Evolutionary conservation across 2,329 filamentous ascomycete genomes (phyloP).

Genomic region (Pestalotiopsis sp.): DNA sequence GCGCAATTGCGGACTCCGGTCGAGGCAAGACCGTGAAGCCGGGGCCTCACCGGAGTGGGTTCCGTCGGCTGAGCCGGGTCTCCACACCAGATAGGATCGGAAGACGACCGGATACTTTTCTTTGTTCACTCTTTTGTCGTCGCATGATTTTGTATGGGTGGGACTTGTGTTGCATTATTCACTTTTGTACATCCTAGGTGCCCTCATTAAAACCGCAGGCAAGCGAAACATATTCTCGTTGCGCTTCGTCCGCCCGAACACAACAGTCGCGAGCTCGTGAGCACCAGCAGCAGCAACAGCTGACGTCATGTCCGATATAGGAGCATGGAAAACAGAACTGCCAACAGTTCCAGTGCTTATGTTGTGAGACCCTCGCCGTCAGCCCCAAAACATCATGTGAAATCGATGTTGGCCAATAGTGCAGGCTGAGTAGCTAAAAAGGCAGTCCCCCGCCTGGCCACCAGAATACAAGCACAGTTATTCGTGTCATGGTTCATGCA

Average conservation of each 20-base stretch:
- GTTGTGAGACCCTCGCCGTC: background rate
- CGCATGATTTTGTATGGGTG: background rate
- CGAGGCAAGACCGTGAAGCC: background rate
- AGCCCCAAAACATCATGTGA: background rate
- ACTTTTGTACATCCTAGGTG: background rate
- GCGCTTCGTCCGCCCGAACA: background rate
- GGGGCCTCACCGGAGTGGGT: slow-evolving; percentile 6
- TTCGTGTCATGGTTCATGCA: slow-evolving; percentile 2
- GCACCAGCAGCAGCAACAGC: background rate
- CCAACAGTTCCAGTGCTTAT: background rate
- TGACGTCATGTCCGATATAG: slow-evolving; percentile 12
- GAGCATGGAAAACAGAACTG: background rate
- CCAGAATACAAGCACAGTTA: background rate
- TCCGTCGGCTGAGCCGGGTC: slow-evolving; percentile 8
- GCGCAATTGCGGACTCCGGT: background rate
- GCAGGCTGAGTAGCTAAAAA: background rate
- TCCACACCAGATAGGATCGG: slow-evolving; percentile 2
- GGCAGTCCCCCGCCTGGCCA: background rate
- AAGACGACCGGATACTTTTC: background rate
- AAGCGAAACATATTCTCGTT: background rate
- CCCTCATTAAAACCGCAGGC: background rate
- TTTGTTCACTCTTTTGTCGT: background rate
- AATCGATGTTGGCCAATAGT: background rate
- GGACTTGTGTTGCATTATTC: background rate
- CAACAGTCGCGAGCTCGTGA: background rate